Evolutionary conservation across 768 basidiomycete genomes (phyloP).

Genomic region (Crucibulum laeve): DNA sequence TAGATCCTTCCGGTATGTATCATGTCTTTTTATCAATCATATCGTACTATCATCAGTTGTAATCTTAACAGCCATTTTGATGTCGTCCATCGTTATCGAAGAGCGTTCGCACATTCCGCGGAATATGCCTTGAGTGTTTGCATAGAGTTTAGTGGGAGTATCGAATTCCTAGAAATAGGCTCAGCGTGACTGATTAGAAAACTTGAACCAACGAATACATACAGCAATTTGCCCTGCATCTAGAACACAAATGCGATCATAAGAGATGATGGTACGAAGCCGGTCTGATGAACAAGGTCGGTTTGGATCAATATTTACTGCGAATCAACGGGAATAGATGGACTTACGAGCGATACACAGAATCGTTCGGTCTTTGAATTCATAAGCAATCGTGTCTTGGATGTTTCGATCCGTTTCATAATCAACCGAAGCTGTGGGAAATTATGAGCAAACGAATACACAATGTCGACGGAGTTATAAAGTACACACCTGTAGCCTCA

Average conservation of each 20-base stretch:
- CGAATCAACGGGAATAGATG: not conserved
- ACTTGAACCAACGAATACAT: conserved; percentile 17
- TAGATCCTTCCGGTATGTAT: too few species aligned
- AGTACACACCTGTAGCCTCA: conserved; percentile 76
- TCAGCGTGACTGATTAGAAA: not conserved
- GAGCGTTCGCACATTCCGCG: conserved; percentile 83
- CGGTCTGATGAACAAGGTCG: conserved; percentile 47
- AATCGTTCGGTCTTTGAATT: conserved; percentile 82
- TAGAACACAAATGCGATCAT: conserved; percentile 87
- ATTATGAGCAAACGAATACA: conserved; percentile 3
- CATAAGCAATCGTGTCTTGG: conserved; percentile 81
- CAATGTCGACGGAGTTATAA: not conserved
- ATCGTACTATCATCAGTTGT: conserved; percentile 1
- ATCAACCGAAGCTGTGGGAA: conserved; percentile 67
- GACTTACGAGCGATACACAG: conserved; percentile 81
- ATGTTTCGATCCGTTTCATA: conserved; percentile 90
- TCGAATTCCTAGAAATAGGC: conserved; percentile 62
- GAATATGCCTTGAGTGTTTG: conserved; percentile 62
- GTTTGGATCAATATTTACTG: not conserved
- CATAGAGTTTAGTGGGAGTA: conserved; percentile 65
- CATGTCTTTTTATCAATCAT: not conserved
- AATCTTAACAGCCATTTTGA: conserved; percentile 36
- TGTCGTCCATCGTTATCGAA: conserved; percentile 71
- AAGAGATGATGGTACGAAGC: conserved; percentile 80
- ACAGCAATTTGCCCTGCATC: conserved; percentile 75